These are phyloP conservation scores for Trichoderma brevicompactum DNA, from an alignment of 2,329 filamentous ascomycete species.

Conservation along the genomic window DNA sequence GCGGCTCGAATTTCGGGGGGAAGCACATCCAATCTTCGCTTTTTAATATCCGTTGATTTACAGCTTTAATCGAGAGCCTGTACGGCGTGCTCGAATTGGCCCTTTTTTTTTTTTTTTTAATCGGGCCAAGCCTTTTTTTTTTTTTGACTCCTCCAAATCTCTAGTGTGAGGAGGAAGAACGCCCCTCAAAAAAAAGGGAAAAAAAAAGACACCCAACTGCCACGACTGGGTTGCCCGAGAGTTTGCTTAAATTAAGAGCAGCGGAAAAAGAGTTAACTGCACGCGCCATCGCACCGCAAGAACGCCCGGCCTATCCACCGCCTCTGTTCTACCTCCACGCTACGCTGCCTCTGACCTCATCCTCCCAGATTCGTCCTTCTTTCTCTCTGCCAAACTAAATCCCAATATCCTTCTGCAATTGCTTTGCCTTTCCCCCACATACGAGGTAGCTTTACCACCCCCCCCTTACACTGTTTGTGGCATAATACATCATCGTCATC, in stretches of 20 bases:
- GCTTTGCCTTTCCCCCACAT: conserved; percentile 39
- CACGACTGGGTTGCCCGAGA: conserved; percentile 10
- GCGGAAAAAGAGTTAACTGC: conserved; percentile 15
- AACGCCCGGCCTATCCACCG: conserved; percentile 27
- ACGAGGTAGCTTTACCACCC: conserved; percentile 36
- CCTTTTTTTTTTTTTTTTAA: background rate
- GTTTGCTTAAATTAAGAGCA: conserved; percentile 18
- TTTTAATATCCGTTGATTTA: conserved; percentile 19
- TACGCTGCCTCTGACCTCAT: conserved; percentile 48
- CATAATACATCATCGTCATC: conserved; percentile 55
- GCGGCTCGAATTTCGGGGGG: conserved; percentile 9
- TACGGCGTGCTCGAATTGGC: conserved; percentile 16
- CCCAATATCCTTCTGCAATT: conserved; percentile 20
- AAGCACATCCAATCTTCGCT: background rate
- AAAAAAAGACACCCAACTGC: background rate
- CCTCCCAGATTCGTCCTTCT: conserved; percentile 39
- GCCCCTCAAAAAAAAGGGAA: conserved; percentile 5
- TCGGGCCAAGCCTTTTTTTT: conserved; percentile 4
- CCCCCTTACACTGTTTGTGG: conserved; percentile 33
- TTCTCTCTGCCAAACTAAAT: conserved; percentile 30
- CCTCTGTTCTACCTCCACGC: conserved; percentile 31
- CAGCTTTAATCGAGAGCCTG: conserved; percentile 11
- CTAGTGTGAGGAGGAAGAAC: background rate
- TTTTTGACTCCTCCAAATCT: background rate
- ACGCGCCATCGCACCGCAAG: conserved; percentile 25